phyloP scores from a whole-genome alignment of 2,329 filamentous ascomycete genomes.

The Colletotrichum cordylinicola region DNA sequence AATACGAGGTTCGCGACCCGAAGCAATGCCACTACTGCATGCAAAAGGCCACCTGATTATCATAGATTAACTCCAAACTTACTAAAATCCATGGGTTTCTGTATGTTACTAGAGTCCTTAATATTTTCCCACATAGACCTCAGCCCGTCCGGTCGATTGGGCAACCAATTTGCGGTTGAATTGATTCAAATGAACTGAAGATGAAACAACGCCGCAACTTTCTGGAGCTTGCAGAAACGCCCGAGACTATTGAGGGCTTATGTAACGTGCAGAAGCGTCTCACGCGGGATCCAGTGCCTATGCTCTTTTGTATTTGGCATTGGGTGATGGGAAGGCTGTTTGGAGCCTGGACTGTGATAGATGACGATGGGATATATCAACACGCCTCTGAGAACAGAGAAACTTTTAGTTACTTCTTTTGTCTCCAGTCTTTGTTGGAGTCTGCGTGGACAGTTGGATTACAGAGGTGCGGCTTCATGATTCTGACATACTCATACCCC shows the following conservation, averaged over 20 bases:
- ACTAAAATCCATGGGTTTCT: background rate
- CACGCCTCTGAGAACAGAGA: background rate
- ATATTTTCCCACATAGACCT: background rate
- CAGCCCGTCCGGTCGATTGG: background rate
- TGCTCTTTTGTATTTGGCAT: background rate
- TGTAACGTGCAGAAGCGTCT: background rate
- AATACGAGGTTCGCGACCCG: background rate
- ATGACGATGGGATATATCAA: background rate
- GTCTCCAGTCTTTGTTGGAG: background rate
- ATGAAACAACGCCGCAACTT: slow-evolving; percentile 30
- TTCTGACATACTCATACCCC: background rate
- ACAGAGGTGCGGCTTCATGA: background rate
- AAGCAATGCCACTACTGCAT: background rate
- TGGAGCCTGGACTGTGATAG: background rate
- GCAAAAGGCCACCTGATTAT: background rate
- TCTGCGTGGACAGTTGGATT: background rate
- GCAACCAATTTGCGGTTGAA: slow-evolving; percentile 47
- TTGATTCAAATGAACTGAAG: slow-evolving; percentile 48
- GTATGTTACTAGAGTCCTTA: background rate
- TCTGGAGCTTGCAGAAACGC: background rate
- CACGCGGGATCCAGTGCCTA: background rate
- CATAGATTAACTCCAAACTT: background rate
- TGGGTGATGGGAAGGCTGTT: background rate
- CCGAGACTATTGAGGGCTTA: background rate
- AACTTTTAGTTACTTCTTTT: background rate